Conservation (phyloP, 2,329 filamentous ascomycete genomes). For the Conoideocrella luteorostrata region DNA sequence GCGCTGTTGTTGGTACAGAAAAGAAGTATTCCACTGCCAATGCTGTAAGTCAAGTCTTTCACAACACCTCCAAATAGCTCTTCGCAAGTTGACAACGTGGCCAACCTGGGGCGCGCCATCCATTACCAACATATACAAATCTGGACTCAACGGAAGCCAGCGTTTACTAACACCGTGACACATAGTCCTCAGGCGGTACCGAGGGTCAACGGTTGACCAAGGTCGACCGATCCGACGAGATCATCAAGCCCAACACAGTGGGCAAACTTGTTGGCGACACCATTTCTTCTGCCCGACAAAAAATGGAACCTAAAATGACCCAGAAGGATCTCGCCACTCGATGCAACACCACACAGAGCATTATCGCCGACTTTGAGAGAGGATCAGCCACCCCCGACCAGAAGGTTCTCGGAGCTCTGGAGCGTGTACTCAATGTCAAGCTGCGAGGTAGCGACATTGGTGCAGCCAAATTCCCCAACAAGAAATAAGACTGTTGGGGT, state of each 20-base stretch:
- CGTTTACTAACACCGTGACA: constrained; percentile 13
- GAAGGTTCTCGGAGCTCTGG: constrained; percentile 71
- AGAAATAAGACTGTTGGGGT: constrained; percentile 32
- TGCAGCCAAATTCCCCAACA: constrained; percentile 73
- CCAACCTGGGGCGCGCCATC: too few relatives aligned
- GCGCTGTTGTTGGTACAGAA: constrained; percentile 73
- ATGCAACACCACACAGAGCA: constrained; percentile 76
- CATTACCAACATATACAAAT: too few relatives aligned
- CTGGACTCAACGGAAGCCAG: too few relatives aligned
- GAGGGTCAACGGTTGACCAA: constrained; percentile 97
- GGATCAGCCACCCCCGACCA: constrained; percentile 75
- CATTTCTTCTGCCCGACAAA: constrained; percentile 72
- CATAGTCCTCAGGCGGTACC: constrained; percentile 21
- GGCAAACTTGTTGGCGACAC: constrained; percentile 74
- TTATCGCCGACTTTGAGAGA: constrained; percentile 81
- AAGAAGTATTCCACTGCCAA: constrained; percentile 84
- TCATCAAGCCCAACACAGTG: constrained; percentile 92
- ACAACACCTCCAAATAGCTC: not conserved
- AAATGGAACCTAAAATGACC: constrained; percentile 89
- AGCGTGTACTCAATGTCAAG: constrained; percentile 82
- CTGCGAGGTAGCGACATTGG: constrained; percentile 82
- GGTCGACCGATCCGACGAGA: constrained; percentile 94
- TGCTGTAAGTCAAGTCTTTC: constrained; percentile 29
- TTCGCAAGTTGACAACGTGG: not conserved
- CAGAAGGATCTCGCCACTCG: constrained; percentile 83